Percentiles rank a stretch among this genome's conserved stretches.
phyloP scores from a whole-genome alignment of 2,329 filamentous ascomycete species.

The Graphium sp. region DNA sequence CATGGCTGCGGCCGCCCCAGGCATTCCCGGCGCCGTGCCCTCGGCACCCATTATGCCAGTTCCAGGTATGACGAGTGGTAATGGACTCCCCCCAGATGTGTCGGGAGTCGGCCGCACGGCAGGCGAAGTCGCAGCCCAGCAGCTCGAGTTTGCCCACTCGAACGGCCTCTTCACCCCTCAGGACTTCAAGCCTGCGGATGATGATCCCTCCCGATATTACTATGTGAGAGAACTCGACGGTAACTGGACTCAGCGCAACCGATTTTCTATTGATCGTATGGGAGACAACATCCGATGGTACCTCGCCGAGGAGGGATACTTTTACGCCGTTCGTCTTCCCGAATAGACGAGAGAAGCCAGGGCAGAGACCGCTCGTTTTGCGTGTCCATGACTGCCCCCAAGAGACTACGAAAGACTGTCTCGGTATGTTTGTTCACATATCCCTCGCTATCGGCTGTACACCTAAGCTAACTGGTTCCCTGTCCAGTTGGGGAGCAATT shows the following conservation, averaged over 20 bases:
- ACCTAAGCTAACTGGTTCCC: too few relatives aligned
- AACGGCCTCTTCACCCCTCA: constrained; percentile 38
- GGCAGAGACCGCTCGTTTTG: too few relatives aligned
- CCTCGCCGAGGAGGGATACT: constrained; percentile 35
- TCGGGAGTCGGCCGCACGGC: constrained; percentile 33
- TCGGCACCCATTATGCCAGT: constrained; percentile 8
- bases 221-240: constrained; percentile 43
- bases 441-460: too few relatives aligned
- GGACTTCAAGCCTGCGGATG: constrained; percentile 45
- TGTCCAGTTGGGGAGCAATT: too few relatives aligned
- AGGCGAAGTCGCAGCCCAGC: constrained; percentile 26
- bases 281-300: constrained; percentile 39
- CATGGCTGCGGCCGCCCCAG: too few relatives aligned
- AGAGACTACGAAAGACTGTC: not conserved
- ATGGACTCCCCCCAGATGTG: constrained; percentile 26
- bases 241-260: constrained; percentile 40
- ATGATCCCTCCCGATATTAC: constrained; percentile 43
- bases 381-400: not conserved
- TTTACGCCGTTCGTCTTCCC: constrained; percentile 41
- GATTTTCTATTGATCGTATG: constrained; percentile 41
- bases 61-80: constrained; percentile 23
- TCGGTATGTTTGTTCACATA: not conserved
- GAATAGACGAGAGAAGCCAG: constrained; percentile 14
- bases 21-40: constrained; percentile 10
- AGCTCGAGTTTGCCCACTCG: constrained; percentile 28